Base-by-base conservation (phyloP, 805 yeast species). In the Candida sanyiensis region DNA sequence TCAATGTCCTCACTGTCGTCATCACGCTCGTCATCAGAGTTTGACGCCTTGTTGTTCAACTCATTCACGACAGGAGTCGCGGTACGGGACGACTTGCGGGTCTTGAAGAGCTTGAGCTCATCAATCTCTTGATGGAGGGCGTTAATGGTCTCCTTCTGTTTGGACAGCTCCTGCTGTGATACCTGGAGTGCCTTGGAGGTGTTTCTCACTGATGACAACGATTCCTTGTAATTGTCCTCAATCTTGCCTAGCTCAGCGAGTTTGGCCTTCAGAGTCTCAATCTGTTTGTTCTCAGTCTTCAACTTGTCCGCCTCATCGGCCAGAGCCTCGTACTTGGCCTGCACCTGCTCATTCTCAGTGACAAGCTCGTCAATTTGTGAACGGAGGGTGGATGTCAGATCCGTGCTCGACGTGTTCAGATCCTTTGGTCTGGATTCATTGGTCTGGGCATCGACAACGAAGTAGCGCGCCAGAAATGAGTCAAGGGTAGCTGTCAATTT, bases 141-240 rank as follows among this genome's bases (percentile, higher is more conserved):
- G 34, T 69, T 74, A 42, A 77, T 72, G 15, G 66, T 50, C 11
- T 70, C 76, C 50, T 73, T 80, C 54, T 75, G 79, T 54, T 70
- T 75, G 23, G 69, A 68, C 43, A 82, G 62, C 58, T 88, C 96
- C 33, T 71, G 75, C 51, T 87, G 87, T 7, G 90, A 80, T 47
- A 80, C 54, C 33, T 75, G 75, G 39, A 88, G 69, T 0, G 96
- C 95, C 45, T 72, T 75, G 40, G 82, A 80, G 11, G 90, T 79
- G 56, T 80, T 85, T 49, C 75, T 76, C 23, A 85, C 80, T 18
- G 86, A 77, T 45, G 75, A 77, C 39, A 84, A 60, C 1, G 93
- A 83, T 50, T 80, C 77, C 46, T 74, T 74, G 62, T 84, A 86
- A 52, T 82, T 80, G 6, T 65, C 72, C 58, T 86, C 90, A 37